Evolutionary conservation across 805 yeast genomes (phyloP).

Genomic region (Starmerella ratchasimensis): DNA sequence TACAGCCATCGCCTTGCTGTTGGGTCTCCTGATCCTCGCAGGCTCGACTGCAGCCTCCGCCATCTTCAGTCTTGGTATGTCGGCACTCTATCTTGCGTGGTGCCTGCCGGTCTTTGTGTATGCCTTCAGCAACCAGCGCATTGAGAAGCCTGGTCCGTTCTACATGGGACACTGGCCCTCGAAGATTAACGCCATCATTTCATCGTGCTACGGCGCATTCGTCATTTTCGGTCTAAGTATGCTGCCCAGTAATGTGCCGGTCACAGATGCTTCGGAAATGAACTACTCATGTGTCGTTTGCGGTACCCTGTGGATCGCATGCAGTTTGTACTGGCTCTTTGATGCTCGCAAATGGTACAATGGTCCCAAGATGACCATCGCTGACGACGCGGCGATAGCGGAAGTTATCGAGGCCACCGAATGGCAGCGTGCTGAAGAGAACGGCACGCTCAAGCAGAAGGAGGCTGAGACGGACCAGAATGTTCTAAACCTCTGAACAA

Average conservation of each 20-base stretch:
- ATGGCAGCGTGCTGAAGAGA: conserved; percentile 2
- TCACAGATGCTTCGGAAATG: conserved; percentile 34
- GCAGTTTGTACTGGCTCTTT: conserved; percentile 37
- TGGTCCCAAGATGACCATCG: conserved; percentile 36
- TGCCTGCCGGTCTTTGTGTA: conserved; percentile 43
- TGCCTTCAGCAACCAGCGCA: conserved; percentile 33
- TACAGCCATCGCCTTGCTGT: conserved; percentile 34
- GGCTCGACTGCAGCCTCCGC: conserved; percentile 51
- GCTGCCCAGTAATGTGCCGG: conserved; percentile 40
- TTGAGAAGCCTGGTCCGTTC: conserved; percentile 55
- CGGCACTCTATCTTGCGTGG: conserved; percentile 55
- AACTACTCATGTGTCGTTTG: conserved; percentile 57
- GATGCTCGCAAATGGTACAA: conserved; percentile 42
- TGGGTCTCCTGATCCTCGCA: conserved; percentile 48
- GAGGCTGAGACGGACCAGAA: not conserved
- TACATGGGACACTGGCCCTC: conserved; percentile 41
- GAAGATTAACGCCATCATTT: conserved; percentile 33
- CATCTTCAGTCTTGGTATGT: conserved; percentile 49
- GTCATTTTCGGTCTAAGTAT: conserved; percentile 39
- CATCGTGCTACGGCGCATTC: conserved; percentile 39
- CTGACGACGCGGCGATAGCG: conserved; percentile 5
- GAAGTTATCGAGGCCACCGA: conserved; percentile 15
- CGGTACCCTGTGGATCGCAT: conserved; percentile 44
- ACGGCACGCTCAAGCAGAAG: not conserved
- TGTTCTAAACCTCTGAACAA: too few relatives aligned